phyloP scores from a whole-genome alignment of 768 basidiomycete genomes.

The Russula lepida region DNA sequence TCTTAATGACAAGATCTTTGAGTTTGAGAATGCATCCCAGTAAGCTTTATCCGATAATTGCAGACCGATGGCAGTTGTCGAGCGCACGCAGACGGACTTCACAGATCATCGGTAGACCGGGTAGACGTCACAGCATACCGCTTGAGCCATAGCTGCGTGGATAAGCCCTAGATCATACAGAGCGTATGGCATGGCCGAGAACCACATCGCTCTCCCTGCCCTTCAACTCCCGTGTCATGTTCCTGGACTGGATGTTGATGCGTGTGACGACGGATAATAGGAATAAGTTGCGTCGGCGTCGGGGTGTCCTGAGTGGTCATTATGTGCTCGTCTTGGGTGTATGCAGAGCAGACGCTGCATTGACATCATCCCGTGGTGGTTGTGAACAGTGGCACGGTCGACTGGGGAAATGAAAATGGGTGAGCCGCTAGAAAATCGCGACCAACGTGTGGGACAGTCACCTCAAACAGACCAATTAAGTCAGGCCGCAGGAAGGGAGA shows the following conservation, averaged over 20 bases:
- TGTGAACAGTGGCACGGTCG: background rate
- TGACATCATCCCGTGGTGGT: background rate
- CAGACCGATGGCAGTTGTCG: background rate
- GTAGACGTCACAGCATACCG: background rate
- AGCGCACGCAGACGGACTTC: background rate
- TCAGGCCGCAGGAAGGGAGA: background rate
- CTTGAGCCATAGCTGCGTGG: background rate
- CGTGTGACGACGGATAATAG: slow-evolving; percentile 18
- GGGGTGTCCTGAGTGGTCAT: slow-evolving; percentile 15
- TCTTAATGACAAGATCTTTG: background rate
- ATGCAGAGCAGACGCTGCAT: too few species aligned
- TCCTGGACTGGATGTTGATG: background rate
- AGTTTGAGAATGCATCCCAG: background rate
- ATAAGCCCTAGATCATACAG: background rate
- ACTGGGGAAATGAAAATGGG: background rate
- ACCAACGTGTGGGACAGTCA: background rate
- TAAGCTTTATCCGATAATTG: background rate
- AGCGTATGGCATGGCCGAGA: background rate
- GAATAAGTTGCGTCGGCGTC: slow-evolving; percentile 18
- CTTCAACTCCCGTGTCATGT: background rate
- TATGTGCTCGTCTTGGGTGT: slow-evolving; percentile 13
- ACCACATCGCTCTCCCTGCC: background rate
- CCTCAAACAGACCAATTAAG: background rate
- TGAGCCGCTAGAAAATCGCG: background rate
- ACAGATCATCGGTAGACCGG: background rate